Evolutionary conservation across 805 yeast species (phyloP).

Genomic region (Zygotorulaspora florentina): DNA sequence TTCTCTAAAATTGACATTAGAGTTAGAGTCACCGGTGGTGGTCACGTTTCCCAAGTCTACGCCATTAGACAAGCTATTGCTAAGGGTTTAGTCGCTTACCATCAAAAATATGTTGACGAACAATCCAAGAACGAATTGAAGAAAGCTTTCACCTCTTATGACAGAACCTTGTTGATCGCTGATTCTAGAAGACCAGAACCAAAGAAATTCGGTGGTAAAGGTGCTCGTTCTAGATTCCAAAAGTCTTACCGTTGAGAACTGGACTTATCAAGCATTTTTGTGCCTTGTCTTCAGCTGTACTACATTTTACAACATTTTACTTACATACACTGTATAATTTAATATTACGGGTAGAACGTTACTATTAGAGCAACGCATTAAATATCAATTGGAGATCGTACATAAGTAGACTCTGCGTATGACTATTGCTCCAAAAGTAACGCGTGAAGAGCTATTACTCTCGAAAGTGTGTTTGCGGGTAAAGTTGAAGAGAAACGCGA

Average conservation of each 20-base stretch:
- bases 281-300: constrained; percentile 16
- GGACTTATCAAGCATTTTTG: constrained; percentile 46
- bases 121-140: constrained; percentile 99
- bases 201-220: constrained; percentile 99
- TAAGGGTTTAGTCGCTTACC: constrained; percentile 99
- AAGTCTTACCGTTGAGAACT: constrained; percentile 97
- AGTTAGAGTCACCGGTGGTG: constrained; percentile 99
- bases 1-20: constrained; percentile 98
- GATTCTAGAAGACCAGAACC: constrained; percentile 99
- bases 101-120: constrained; percentile 99
- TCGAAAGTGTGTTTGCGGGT: neutral
- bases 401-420: too few species aligned
- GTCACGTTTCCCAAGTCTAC: constrained; percentile 99
- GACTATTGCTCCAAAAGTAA: neutral
- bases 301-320: constrained; percentile 17
- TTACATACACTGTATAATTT: constrained; percentile 33
- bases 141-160: constrained; percentile 96
- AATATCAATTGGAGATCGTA: neutral
- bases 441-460: neutral
- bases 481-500: constrained; percentile 3
- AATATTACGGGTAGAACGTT: constrained; percentile 33
- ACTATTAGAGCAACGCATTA: constrained; percentile 3
- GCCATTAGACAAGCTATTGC: constrained; percentile 99
- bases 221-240: constrained; percentile 99
- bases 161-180: constrained; percentile 99